Evolutionary conservation across 805 yeast genomes (phyloP), one percentile per base, ranked within the genome.

Genomic region (Candida manassasensis): DNA sequence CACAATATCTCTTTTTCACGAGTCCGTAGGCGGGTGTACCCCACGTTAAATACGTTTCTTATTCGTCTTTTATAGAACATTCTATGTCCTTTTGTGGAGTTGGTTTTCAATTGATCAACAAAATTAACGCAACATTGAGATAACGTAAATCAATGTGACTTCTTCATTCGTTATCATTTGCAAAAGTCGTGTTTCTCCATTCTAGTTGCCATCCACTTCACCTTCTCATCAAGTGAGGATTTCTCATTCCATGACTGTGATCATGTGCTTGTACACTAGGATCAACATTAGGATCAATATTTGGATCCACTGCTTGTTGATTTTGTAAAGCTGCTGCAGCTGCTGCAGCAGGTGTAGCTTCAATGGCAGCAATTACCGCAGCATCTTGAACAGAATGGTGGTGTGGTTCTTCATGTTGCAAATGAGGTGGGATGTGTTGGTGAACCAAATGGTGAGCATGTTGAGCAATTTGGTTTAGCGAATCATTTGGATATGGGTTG

Each of bases 261-360:
- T 62, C 68, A 40, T 62, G 68, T 19, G 60, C 68, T 44, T 58
- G 69, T 31, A 63, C 69, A 39, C 61, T 61, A 3, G 69, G 68
- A 44, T 63, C 70, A 27, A 66, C 69, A 41, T 63, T 65, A 7
- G 71, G 69, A 42, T 66, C 72, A 38, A 66, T 63, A 33, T 59
- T 57, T n/a, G 70, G 61, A 43, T 65, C 71, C 26, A 64, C 69
- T 2, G 61, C 50, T 42, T 47, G 47, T 45, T 50, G 59, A 13
- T 47, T 46, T 32, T 54, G 57, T 24, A 47, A 35, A 17, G 51
- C 51, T 19, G 55, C 55, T 12, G 50, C 53, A 14, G 52, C 50
- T 28, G 54, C 54, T 19, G 39, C 53, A 3, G 42, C 53, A 12
- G 62, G 61, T 8, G 62, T 53, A 15, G 59, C 61, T 44, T 57